A percentile compares a stretch with the other conserved stretches of the same genome.
Conservation (phyloP, 2,329 filamentous ascomycete genomes). For the Ascochyta viciae-villosae region DNA sequence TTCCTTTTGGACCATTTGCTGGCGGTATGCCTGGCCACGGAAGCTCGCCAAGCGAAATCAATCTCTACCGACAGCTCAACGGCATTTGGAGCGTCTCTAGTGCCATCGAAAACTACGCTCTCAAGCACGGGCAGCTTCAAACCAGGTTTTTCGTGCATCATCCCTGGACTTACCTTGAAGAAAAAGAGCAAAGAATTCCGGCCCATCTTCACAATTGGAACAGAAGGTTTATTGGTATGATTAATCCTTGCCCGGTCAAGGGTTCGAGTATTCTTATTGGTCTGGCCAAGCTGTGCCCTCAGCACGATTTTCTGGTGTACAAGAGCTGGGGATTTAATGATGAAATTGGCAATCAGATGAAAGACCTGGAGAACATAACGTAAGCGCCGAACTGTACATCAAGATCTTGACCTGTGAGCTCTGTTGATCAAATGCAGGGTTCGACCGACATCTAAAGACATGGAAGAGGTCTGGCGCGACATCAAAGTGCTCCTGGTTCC, state of each 20-base stretch:
- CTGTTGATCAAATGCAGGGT: neutral
- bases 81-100: constrained; percentile 8
- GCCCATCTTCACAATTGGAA: neutral
- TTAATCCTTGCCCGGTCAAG: neutral
- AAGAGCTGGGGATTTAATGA: constrained; percentile 9
- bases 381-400: neutral
- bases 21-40: constrained; percentile 5
- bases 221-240: neutral
- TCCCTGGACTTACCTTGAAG: neutral
- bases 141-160: neutral
- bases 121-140: neutral
- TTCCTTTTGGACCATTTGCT: constrained; percentile 10
- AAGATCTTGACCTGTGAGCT: too few relatives aligned
- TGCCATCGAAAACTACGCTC: constrained; percentile 1
- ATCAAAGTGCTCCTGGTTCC: constrained; percentile 12
- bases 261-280: neutral
- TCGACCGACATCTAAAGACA: constrained; percentile 2
- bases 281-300: neutral
- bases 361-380: neutral
- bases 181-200: neutral
- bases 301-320: constrained; percentile 9
- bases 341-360: neutral
- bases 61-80: constrained; percentile 2
- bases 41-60: neutral
- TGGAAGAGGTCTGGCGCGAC: constrained; percentile 9